Base-by-base conservation (phyloP, 306 rosid genomes). In the Glycine latifolia region DNA sequence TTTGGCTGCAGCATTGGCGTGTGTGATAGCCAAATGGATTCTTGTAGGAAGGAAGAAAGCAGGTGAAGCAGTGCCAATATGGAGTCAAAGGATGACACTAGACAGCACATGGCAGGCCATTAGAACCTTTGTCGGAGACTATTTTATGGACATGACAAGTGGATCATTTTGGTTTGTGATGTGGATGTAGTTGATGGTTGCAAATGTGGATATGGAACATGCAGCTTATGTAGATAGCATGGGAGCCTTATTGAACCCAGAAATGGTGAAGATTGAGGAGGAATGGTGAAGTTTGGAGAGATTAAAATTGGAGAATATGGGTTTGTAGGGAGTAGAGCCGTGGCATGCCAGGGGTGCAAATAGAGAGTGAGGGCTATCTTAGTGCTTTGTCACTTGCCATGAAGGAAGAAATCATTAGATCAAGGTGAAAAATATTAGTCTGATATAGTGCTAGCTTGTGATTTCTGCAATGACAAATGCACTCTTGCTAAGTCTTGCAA, bases 201-300 rank as follows among this genome's bases (percentile, higher is more conserved):
- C 94, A 60, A 84, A 88, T 0, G 76, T 92, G 8, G 92, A 90
- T 3, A 50, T 85, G 79, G 87, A 86, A 17, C 81, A 86, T 82
- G 92, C 84, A 14, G 87, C 85, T 48, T 94, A 94, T 65, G 94
- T 94, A 5, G 98, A 94, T 72, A 91, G 94, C 86, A 81, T 79
- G 88, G 97, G 91, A 60, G 95, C 94, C 13, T 72, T 90, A 68
- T 71, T 94, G 74, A 94, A 92, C 67, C 98, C 97, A 0, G 97
- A 94, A 75, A 94, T 94, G 98, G 91, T 94, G 80, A 93, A 82
- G 91, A 90, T 94, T 72, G 95, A 88, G 97, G 88, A 13, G 98
- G 97, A 4, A 76, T 76, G 85, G 94, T 92, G 0, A 92, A 91
- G 87, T 94, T 92, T 72, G 97, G 95, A 58, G 90, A 88, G 83